Evolutionary conservation across 2,329 filamentous ascomycete genomes (phyloP).

Genomic region (Penicillium freii): DNA sequence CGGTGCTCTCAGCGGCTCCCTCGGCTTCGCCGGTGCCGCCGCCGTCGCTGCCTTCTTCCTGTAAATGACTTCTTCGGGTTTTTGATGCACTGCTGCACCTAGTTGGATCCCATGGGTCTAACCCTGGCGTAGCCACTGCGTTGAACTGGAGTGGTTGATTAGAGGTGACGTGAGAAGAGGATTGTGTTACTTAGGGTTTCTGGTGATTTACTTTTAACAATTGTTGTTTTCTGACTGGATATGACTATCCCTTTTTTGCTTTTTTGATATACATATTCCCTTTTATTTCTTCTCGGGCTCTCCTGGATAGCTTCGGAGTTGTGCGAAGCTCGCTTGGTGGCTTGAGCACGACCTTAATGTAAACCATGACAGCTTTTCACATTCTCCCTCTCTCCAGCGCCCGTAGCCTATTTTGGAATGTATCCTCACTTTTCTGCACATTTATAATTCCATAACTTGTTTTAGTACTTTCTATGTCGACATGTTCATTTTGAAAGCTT

Average conservation of each 20-base stretch:
- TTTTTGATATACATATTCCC: constrained; percentile 26
- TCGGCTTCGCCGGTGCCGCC: constrained; percentile 31
- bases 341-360: constrained; percentile 32
- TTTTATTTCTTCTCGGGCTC: constrained; percentile 24
- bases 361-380: constrained; percentile 31
- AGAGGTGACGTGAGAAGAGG: constrained; percentile 10
- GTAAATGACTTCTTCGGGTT: constrained; percentile 26
- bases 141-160: constrained; percentile 6
- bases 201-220: constrained; percentile 24
- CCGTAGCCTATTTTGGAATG: constrained; percentile 24
- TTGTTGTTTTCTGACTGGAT: constrained; percentile 27
- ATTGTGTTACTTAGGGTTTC: constrained; percentile 27
- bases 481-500: neutral
- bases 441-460: neutral
- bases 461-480: neutral
- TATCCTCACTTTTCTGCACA: constrained; percentile 7
- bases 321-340: constrained; percentile 29
- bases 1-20: constrained; percentile 29
- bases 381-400: constrained; percentile 19
- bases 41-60: constrained; percentile 34
- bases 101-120: constrained; percentile 3
- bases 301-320: constrained; percentile 30
- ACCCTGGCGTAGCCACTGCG: neutral
- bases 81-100: constrained; percentile 13
- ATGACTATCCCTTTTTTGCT: constrained; percentile 21